phyloP scores from a whole-genome alignment of 192 early-diverging fungal genomes.

The Irineochytrium annulatum region DNA sequence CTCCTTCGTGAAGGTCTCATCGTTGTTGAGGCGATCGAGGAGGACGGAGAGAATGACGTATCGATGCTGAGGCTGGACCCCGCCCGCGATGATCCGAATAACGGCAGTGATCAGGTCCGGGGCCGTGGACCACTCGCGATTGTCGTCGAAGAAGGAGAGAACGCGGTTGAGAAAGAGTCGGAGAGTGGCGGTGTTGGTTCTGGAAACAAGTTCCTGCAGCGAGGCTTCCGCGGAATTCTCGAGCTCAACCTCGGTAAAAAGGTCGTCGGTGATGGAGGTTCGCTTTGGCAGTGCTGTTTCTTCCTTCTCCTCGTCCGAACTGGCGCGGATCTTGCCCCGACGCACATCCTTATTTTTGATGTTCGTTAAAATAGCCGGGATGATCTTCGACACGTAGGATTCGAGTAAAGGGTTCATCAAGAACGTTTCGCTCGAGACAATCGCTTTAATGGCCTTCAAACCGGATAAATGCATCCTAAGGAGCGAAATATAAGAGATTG shows the following conservation, averaged over 20 bases:
- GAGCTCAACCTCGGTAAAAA: conserved; percentile 27
- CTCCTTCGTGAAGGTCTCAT: background rate
- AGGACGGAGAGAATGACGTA: conserved; percentile 20
- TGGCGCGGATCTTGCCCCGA: background rate
- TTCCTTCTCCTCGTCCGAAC: background rate
- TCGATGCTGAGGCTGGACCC: conserved; percentile 23
- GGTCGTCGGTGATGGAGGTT: conserved; percentile 28
- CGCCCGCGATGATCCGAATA: conserved; percentile 2
- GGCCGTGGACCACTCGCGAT: conserved; percentile 9
- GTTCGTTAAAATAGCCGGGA: conserved; percentile 39
- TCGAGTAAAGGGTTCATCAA: conserved; percentile 15
- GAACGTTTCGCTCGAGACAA: conserved; percentile 29
- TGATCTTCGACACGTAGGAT: conserved; percentile 22
- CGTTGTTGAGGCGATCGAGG: conserved; percentile 22
- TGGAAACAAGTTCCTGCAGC: conserved; percentile 6
- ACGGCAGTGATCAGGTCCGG: conserved; percentile 11
- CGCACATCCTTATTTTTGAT: conserved; percentile 16
- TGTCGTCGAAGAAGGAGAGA: conserved; percentile 22
- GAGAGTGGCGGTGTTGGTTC: conserved; percentile 6
- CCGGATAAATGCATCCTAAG: conserved; percentile 33
- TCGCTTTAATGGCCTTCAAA: conserved; percentile 34
- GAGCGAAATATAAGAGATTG: background rate
- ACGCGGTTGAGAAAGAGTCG: background rate
- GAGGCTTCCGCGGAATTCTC: conserved; percentile 12
- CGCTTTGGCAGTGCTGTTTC: conserved; percentile 1